Base-by-base conservation (phyloP, 306 rosid genomes). In the Biancaea sappan region DNA sequence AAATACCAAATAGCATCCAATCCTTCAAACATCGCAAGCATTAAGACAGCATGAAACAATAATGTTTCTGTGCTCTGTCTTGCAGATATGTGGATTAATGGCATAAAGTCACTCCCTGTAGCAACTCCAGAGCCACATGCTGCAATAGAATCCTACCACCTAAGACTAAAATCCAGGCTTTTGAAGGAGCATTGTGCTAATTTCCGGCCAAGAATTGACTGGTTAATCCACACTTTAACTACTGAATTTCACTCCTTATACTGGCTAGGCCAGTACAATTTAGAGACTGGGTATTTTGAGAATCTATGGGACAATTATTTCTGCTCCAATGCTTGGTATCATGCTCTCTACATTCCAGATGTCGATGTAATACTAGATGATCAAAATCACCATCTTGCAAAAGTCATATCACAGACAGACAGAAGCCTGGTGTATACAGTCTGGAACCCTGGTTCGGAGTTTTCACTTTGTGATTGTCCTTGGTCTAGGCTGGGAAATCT, bases 391-490 rank as follows among this genome's bases (percentile, higher is more conserved):
- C 85, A 63, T 72, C 73, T 80, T 81, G 91, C 91, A 72, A 91
- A 89, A 79, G 84, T 91, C 69, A 54, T 84, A 47, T 89, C 95
- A 48, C 91, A 91, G 74, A 62, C 88, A 44, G 88, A 91, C 75
- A 82, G 88, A 83, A 87, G 71, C 54, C 57, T 83, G 69, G 88
- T 52, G 2, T 86, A 87, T 82, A 87, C 92, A 41, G 71, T 91
- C 26, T 86, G 92, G 95, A 87, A 86, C 70, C 92, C 92, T 63
- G 92, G 97, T 77, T 91, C 92, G 13, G 92, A 91, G 69, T 91
- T 91, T 74, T 81, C 95, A 24, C 76, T 89, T 40, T 91, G 97
- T 77, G 87, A 91, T 86, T 91, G 97, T 84, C 75, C 91, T 40
- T 82, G 87, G 86, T 89, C 91, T 54, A 87, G 84, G 84, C n/a